Evolutionary conservation across 495 filamentous ascomycete species (phyloP).

Genomic region (Neohortaea acidophila): DNA sequence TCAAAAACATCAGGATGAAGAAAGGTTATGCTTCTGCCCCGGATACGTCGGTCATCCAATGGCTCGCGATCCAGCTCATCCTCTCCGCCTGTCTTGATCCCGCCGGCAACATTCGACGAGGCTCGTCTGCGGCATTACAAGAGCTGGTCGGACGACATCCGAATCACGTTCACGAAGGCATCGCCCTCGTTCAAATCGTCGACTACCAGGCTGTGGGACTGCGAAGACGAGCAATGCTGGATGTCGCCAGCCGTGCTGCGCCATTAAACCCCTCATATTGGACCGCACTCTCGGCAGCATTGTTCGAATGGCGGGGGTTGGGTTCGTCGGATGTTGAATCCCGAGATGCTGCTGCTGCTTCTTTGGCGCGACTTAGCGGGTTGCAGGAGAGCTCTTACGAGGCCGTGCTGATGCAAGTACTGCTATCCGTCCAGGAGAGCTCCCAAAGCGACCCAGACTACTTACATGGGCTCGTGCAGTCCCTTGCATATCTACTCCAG

Average conservation of each 20-base stretch:
- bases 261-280: slow-evolving; percentile 52
- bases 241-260: slow-evolving; percentile 54
- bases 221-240: slow-evolving; percentile 61
- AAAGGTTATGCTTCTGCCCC: slow-evolving; percentile 5
- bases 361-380: slow-evolving; percentile 43
- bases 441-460: slow-evolving; percentile 21
- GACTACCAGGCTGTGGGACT: slow-evolving; percentile 88
- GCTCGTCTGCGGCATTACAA: slow-evolving; percentile 83
- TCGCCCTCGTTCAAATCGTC: slow-evolving; percentile 69
- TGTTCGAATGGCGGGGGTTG: slow-evolving; percentile 80
- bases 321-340: slow-evolving; percentile 58
- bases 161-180: slow-evolving; percentile 63
- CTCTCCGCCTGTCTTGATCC: slow-evolving; percentile 75
- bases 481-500: slow-evolving; percentile 17
- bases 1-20: slow-evolving; percentile 28
- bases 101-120: slow-evolving; percentile 79
- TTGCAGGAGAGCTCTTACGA: slow-evolving; percentile 19
- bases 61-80: slow-evolving; percentile 64
- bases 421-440: slow-evolving; percentile 4
- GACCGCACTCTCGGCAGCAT: slow-evolving; percentile 46
- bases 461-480: slow-evolving; percentile 22
- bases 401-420: slow-evolving; percentile 17
- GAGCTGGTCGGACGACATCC: slow-evolving; percentile 89
- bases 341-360: slow-evolving; percentile 49
- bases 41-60: slow-evolving; percentile 46